Percentiles rank a stretch among this genome's conserved stretches.
Evolutionary conservation across 108 stramenopile genomes (phyloP).

Genomic region (Epipyxis sp.): DNA sequence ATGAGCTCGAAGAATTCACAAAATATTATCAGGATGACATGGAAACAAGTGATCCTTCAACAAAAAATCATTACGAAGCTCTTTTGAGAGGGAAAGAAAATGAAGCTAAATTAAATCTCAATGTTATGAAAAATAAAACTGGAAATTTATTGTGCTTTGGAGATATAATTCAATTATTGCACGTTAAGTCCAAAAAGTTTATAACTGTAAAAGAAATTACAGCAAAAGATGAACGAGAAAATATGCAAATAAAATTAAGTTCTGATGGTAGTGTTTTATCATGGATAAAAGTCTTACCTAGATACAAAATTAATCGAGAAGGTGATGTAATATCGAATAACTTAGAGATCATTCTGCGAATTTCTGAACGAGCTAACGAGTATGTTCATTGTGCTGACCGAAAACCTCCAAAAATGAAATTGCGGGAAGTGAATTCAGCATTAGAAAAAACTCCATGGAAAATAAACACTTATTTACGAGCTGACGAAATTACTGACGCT

Average conservation of each 20-base stretch:
- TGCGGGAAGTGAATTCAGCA: conserved; percentile 40
- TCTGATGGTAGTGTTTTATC: conserved; percentile 27
- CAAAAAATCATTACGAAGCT: background rate
- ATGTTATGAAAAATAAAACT: conserved; percentile 28
- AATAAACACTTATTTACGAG: conserved; percentile 3
- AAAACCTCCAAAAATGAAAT: background rate
- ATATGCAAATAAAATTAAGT: conserved; percentile 26
- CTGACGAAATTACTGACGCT: background rate
- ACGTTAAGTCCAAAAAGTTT: conserved; percentile 41
- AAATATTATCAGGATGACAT: background rate
- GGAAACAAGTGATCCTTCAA: background rate
- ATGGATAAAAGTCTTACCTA: conserved; percentile 39
- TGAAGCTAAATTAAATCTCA: conserved; percentile 34
- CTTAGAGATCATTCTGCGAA: conserved; percentile 34
- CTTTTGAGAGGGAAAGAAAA: conserved; percentile 34
- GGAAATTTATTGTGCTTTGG: conserved; percentile 35
- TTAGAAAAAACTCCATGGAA: conserved; percentile 40
- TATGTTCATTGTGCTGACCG: conserved; percentile 29
- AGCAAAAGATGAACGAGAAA: conserved; percentile 39
- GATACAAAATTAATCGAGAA: conserved; percentile 43
- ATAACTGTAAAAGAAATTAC: conserved; percentile 23
- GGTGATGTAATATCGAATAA: conserved; percentile 33
- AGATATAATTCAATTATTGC: conserved; percentile 36
- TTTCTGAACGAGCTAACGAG: conserved; percentile 37
- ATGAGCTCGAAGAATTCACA: conserved; percentile 32